Base-by-base conservation (phyloP, 2,329 filamentous ascomycete genomes). In the Ascochyta clinopodiicola region DNA sequence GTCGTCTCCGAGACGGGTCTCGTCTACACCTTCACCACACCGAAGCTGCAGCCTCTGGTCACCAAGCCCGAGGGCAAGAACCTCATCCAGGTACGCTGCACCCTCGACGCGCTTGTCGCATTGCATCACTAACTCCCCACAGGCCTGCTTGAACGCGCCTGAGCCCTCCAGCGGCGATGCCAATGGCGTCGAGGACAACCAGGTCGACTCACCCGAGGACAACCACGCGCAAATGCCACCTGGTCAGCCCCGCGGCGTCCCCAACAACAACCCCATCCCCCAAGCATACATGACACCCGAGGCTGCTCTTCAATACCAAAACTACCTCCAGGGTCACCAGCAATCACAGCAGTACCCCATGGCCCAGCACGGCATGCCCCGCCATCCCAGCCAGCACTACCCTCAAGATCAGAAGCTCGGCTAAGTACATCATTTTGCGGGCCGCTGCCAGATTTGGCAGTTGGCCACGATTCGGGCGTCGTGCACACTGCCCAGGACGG, bases 1-100 rank as follows among this genome's bases (percentile, higher is more conserved):
- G 94, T 98, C 70, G 94, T 98, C 62, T 98, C 94, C 39, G 94
- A 98, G 82, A 98, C 94, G 22, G 94, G 94, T 64, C 87, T 98
- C 31, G 94, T 98, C 70, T 98, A 98, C 80, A 98, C 94, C 57
- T 98, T 98, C 78, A 98, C 94, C 60, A 99, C 95, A 15, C 95
- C 95, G 19, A 99, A 99, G 83, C 87, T 99, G 52, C 95, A 98
- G 80, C 95, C 95, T 61, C 87, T 99, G 49, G 95, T 98, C 67
- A 99, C 95, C 61, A 98, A 98, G 82, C 90, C 95, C 17, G 95
- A 98, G 80, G 95, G 95, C 81, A 99, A 99, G 86, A 99, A 99
- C 77, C 82, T 99, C 64, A 98, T 99, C 67, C 95, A 99, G 88
- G 95, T 97, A 86, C 63, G 86, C 56, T 55, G 48, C 62, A 37